Base-by-base conservation (phyloP, 2,329 filamentous ascomycete species). In the Exophiala sp. region DNA sequence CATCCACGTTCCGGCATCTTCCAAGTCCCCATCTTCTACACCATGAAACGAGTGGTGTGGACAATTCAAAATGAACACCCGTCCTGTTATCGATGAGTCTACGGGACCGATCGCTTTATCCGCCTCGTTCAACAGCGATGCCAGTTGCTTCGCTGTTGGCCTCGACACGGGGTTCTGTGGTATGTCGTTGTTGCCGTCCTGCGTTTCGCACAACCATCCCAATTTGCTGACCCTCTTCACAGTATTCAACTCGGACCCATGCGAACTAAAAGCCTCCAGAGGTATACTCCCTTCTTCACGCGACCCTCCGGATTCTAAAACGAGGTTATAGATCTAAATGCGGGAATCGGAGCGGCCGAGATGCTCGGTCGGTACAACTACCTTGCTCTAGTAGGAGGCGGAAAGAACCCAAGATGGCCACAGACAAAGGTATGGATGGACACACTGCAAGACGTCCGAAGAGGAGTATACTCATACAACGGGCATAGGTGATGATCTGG, bases 311-410 rank as follows among this genome's bases (percentile, higher is more conserved):
- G 9, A 32, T 29, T 43, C 18, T 48, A 21, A 53, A 35, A 10
- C n/a, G 21, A 39, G 18, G 41, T 24, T 21, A 39, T 55, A 85
- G 83, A 86, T 61, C 88, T 89, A 71, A 86, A 86, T 65, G 87
- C 85, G 14, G 88, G 89, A 40, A 82, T 95, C 57, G 87, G 85
- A 34, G 75, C 88, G 34, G 86, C 85, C 21, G 84, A 89, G 67
- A 93, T 95, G 86, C 82, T 95, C 66, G 86, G 86, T 38, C 85
- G 82, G 59, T 83, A 87, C 46, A 90, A 91, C 70, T 95, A 90
- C 66, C 76, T 96, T 29, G 91, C 88, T 22, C 77, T 97, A 8
- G 88, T 96, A 48, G 90, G 90, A 57, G 91, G 91, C 60, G 89
- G 93, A 42, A 85, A 80, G 61, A 81, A 83, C 52, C 88, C 90